Percentiles rank a stretch among this genome's conserved stretches.
Conservation (phyloP, 306 rosid genomes). For the Albizia julibrissin region DNA sequence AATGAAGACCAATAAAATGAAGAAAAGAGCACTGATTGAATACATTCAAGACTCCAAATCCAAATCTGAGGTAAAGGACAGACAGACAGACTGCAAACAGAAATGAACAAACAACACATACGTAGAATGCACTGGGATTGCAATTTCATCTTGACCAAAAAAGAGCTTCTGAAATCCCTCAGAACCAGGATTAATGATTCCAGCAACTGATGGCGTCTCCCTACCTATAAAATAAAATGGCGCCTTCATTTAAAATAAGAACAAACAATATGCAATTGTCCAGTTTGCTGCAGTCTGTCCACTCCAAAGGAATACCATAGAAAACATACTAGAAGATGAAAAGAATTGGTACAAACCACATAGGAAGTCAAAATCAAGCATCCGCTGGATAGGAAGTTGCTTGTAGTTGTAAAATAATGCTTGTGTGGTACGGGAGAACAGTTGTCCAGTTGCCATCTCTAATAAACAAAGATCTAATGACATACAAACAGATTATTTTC, state of each 20-base stretch:
- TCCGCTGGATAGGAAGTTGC: slow-evolving; percentile 96
- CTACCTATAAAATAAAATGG: slow-evolving; percentile 57
- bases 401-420: slow-evolving; percentile 97
- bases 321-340: slow-evolving; percentile 4
- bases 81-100: slow-evolving; percentile 7
- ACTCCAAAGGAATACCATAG: slow-evolving; percentile 1
- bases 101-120: slow-evolving; percentile 42
- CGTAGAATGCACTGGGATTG: slow-evolving; percentile 95
- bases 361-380: slow-evolving; percentile 99
- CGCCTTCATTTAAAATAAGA: slow-evolving; percentile 24
- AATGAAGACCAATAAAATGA: slow-evolving; percentile 19
- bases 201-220: slow-evolving; percentile 98
- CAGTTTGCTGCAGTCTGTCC: neutral
- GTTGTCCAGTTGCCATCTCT: slow-evolving; percentile 92
- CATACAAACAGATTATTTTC: slow-evolving; percentile 31
- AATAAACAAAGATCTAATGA: slow-evolving; percentile 48
- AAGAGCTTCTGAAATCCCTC: slow-evolving; percentile 99
- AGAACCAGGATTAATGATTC: slow-evolving; percentile 92
- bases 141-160: slow-evolving; percentile 98
- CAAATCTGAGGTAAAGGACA: slow-evolving; percentile 13
- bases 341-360: slow-evolving; percentile 62
- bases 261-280: neutral
- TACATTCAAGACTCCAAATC: slow-evolving; percentile 15
- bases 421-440: slow-evolving; percentile 88
- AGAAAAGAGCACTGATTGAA: neutral